phyloP scores from a whole-genome alignment of 2,329 filamentous ascomycete genomes.

The Hypocreales sp. region DNA sequence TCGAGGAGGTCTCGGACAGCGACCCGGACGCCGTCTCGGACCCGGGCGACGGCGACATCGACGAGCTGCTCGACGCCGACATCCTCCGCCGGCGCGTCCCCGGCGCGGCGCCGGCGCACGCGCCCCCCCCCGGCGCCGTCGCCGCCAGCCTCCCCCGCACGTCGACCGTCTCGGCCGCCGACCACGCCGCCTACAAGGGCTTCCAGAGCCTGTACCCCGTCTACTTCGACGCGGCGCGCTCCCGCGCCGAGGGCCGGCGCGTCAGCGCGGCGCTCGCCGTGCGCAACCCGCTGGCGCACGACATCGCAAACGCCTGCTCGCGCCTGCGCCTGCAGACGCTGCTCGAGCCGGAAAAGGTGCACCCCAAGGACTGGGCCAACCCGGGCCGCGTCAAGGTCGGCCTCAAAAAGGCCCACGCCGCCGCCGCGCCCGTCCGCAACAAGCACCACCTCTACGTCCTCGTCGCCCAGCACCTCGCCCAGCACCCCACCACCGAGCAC shows the following conservation, averaged over 20 bases:
- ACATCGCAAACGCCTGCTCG: slow-evolving; percentile 77
- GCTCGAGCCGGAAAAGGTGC: slow-evolving; percentile 80
- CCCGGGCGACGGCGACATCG: slow-evolving; percentile 74
- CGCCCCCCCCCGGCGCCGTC: slow-evolving; percentile 8
- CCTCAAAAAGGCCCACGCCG: slow-evolving; percentile 34
- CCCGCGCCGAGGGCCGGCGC: slow-evolving; percentile 66
- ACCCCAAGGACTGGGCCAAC: slow-evolving; percentile 97
- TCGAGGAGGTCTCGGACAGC: slow-evolving; percentile 85
- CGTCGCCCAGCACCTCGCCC: slow-evolving; percentile 59
- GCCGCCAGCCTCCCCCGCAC: slow-evolving; percentile 10
- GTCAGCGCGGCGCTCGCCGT: slow-evolving; percentile 62
- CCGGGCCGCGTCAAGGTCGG: slow-evolving; percentile 76
- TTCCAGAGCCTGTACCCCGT: slow-evolving; percentile 89
- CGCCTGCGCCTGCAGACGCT: slow-evolving; percentile 55
- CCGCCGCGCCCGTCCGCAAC: slow-evolving; percentile 42
- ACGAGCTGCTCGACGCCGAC: slow-evolving; percentile 42
- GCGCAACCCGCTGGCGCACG: slow-evolving; percentile 69
- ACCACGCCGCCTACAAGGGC: slow-evolving; percentile 47
- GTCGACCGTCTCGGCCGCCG: slow-evolving; percentile 19
- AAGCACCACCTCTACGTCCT: slow-evolving; percentile 82
- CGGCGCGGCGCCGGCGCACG: slow-evolving; percentile 11
- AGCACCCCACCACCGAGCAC: slow-evolving; percentile 61
- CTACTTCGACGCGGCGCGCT: slow-evolving; percentile 74
- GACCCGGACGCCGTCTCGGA: slow-evolving; percentile 53
- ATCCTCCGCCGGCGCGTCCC: slow-evolving; percentile 31